phyloP scores from a whole-genome alignment of 108 stramenopile species.

The Cylindrotheca fusiformis region DNA sequence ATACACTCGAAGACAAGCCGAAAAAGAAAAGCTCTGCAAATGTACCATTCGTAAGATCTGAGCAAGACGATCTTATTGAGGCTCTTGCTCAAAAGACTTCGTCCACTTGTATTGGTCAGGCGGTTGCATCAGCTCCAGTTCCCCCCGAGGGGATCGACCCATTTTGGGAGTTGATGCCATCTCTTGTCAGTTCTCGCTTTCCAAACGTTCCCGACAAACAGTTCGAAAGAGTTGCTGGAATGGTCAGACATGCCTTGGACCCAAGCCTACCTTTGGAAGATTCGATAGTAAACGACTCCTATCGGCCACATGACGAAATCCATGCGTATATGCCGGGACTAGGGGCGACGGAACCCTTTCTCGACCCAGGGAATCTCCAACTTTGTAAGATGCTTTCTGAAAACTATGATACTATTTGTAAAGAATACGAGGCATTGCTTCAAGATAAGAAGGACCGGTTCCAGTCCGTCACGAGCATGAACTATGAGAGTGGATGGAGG shows the following conservation, averaged over 20 bases:
- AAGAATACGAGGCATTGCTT: constrained; percentile 68
- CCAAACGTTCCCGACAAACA: constrained; percentile 53
- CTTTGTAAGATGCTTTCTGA: constrained; percentile 56
- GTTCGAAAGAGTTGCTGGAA: constrained; percentile 68
- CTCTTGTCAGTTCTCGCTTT: constrained; percentile 69
- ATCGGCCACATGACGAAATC: constrained; percentile 72
- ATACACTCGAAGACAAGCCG: constrained; percentile 24
- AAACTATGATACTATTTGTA: constrained; percentile 66
- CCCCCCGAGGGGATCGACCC: constrained; percentile 51
- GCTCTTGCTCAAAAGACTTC: constrained; percentile 46
- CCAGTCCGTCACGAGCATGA: constrained; percentile 84
- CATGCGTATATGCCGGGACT: constrained; percentile 85
- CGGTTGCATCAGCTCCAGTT: constrained; percentile 52
- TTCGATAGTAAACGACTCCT: constrained; percentile 51
- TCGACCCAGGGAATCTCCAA: constrained; percentile 53
- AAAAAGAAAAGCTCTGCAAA: constrained; percentile 1
- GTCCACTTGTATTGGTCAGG: constrained; percentile 50
- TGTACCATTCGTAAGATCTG: constrained; percentile 54
- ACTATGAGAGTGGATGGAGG: constrained; percentile 84
- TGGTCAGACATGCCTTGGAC: constrained; percentile 56
- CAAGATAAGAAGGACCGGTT: constrained; percentile 69
- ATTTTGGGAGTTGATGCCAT: constrained; percentile 78
- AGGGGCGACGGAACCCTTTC: constrained; percentile 61
- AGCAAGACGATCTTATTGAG: constrained; percentile 61
- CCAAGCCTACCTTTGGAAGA: constrained; percentile 46